Base-by-base conservation (phyloP, 2,329 filamentous ascomycete genomes). In the Pseudogymnoascus sp. region DNA sequence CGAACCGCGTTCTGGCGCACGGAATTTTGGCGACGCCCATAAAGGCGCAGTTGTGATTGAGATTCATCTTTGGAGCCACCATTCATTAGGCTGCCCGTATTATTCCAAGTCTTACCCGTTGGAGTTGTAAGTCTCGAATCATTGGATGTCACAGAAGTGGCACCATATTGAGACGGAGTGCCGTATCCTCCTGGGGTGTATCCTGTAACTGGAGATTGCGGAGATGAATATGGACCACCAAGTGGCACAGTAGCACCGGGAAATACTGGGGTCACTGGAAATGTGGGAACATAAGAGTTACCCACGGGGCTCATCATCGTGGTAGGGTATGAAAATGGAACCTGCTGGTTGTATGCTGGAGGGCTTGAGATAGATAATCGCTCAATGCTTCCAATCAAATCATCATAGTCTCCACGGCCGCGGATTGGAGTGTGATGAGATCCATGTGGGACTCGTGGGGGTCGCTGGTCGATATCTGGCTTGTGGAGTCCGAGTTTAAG, bases 1-100 rank as follows among this genome's bases (percentile, higher is more conserved):
- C 80, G 75, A 63, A 77, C 75, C 23, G 79, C 78, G 69, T 81
- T 78, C 64, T 84, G 63, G 49, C 80, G 75, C 63, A 77, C 75
- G 25, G 79, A 78, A 69, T 81, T 78, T 64, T 84, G 63, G 56
- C 68, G 62, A 65, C 67, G 40, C 63, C 61, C 64, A 66, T 67
- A 31, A 66, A 60, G 42, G 66, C 69, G 34, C 34, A 43, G 18
- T 8, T 60, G 25, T 25, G 16, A 60, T 8, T 36, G 53, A 23
- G 61, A 23, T 18, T 28, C 31, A 59, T 38, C 31, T 14, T 7
- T 60, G 53, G n/a, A 36, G 34, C 18, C 21, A 36, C 31, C 37
- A n/a, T 28, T 61, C 12, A 18, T 36, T 25, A 36, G 62, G 56
- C 25, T 62, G 38, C 62, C 38, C 21, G 36, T 23, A 36, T 38